Base-by-base conservation (phyloP, 768 basidiomycete species). In the Scleroderma bovista region DNA sequence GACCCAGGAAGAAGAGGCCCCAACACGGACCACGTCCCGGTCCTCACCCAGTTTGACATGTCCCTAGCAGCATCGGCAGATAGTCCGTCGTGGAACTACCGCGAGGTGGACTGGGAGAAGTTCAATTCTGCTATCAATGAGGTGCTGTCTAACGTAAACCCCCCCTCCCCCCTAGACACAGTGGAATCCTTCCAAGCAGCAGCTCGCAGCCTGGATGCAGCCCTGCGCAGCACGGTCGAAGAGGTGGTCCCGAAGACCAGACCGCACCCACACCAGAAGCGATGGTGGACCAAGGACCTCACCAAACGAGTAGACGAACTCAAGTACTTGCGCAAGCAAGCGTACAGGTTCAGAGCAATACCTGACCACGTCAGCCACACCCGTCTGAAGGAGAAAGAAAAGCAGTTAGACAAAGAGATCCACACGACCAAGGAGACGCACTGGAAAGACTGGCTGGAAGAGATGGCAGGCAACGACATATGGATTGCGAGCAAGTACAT, bases 261-360 rank as follows among this genome's bases (percentile, higher is more conserved):
- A 22, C 58, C 56, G 2, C 45, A 36, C 33, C 60, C 58, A 0
- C 50, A 50, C 34, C 44, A 54, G 4, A 64, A 58, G 19, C 16
- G 56, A 0, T 66, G 62, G 63, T 66, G 57, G 57, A 59, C 22
- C 1, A 3, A 36, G 0, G 56, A 62, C 6, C 51, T 66, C 15
- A 42, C 36, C 12, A 44, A 29, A 1, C 6, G 38, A 6, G 0
- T 32, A 0, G 29, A 19, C 0, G 45, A 50, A 0, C 22, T 50
- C 1, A 34, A 16, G 7, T 40, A 29, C 17, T 26, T 44, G 33
- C 41, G 40, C n/a, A 26, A 48, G 5, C 23, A 23, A 11, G 48
- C 51, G 0, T 39, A 48, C 10, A 19, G 13, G 9, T 16, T 31
- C 8, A n/a, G 51, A 17, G 43, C 42, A 1, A 11, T 32, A 1